These are phyloP conservation scores for Globisporangium canariense DNA, from an alignment of 352 stramenopile species.

Conservation along the genomic window DNA sequence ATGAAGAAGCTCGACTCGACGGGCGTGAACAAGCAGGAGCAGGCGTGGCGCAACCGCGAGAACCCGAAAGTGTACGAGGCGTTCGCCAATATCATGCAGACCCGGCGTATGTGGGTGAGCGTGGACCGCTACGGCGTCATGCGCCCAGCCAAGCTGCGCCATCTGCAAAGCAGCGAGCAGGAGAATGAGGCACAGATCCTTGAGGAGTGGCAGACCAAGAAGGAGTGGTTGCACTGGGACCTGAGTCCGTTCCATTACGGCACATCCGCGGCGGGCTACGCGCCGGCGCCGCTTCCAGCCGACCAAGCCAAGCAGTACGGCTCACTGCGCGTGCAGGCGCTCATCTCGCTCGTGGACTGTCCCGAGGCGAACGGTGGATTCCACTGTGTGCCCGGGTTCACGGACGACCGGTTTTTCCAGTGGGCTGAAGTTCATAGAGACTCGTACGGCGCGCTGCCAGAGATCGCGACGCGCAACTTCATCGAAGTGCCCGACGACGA, in stretches of 20 bases:
- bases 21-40: slow-evolving; percentile 34
- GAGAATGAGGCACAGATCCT: slow-evolving; percentile 29
- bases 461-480: slow-evolving; percentile 38
- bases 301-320: slow-evolving; percentile 29
- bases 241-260: slow-evolving; percentile 47
- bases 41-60: slow-evolving; percentile 49
- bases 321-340: slow-evolving; percentile 38
- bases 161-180: slow-evolving; percentile 15
- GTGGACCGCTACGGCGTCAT: slow-evolving; percentile 52
- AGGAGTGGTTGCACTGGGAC: slow-evolving; percentile 53
- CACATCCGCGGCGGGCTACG: slow-evolving; percentile 40
- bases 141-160: slow-evolving; percentile 30
- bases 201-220: slow-evolving; percentile 43
- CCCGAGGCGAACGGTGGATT: slow-evolving; percentile 42
- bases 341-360: slow-evolving; percentile 41
- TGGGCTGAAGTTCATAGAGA: slow-evolving; percentile 30
- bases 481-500: slow-evolving; percentile 41
- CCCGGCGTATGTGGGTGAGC: slow-evolving; percentile 38
- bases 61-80: slow-evolving; percentile 31
- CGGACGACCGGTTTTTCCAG: slow-evolving; percentile 41
- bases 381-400: slow-evolving; percentile 49
- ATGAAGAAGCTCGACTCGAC: slow-evolving; percentile 51
- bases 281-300: slow-evolving; percentile 18
- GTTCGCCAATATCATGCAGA: slow-evolving; percentile 33
- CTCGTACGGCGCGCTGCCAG: slow-evolving; percentile 31